phyloP scores from a whole-genome alignment of 192 early-diverging fungal species.

The Coemansia sp. region DNA sequence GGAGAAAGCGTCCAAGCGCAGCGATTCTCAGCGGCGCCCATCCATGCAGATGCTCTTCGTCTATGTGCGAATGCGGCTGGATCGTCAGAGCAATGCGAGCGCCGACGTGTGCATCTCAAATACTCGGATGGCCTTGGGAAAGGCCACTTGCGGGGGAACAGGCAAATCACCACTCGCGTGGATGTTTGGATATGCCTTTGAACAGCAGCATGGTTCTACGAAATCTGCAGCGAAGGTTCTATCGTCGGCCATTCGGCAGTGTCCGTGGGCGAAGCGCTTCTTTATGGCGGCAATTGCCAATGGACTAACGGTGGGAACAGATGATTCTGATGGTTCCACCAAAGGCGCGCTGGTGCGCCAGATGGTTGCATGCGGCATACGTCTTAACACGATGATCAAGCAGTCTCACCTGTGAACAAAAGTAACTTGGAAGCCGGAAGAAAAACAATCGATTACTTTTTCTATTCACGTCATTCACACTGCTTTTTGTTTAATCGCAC shows the following conservation, averaged over 20 bases:
- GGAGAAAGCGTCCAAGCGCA: neutral
- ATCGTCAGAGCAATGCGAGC: neutral
- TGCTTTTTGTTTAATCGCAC: no score
- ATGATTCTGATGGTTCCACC: neutral
- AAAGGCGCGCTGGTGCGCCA: slow-evolving; percentile 19
- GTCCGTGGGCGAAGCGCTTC: slow-evolving; percentile 37
- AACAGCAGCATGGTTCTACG: neutral
- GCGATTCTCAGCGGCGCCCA: neutral
- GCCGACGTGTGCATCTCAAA: neutral
- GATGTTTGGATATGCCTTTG: slow-evolving; percentile 11
- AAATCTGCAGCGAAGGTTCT: slow-evolving; percentile 9
- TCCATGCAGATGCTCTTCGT: neutral
- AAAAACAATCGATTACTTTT: no score
- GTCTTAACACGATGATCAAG: slow-evolving; percentile 7
- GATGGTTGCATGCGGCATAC: slow-evolving; percentile 28
- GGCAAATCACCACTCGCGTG: slow-evolving; percentile 20
- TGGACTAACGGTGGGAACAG: neutral
- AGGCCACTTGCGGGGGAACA: slow-evolving; percentile 12
- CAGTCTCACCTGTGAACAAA: no score
- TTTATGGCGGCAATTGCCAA: slow-evolving; percentile 21
- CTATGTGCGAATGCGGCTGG: slow-evolving; percentile 5
- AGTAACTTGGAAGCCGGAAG: no score
- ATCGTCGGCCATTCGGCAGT: slow-evolving; percentile 17
- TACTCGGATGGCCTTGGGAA: slow-evolving; percentile 2
- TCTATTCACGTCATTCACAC: no score